Conservation (phyloP, 73 alveolate genomes). For the Loxodes magnus region DNA sequence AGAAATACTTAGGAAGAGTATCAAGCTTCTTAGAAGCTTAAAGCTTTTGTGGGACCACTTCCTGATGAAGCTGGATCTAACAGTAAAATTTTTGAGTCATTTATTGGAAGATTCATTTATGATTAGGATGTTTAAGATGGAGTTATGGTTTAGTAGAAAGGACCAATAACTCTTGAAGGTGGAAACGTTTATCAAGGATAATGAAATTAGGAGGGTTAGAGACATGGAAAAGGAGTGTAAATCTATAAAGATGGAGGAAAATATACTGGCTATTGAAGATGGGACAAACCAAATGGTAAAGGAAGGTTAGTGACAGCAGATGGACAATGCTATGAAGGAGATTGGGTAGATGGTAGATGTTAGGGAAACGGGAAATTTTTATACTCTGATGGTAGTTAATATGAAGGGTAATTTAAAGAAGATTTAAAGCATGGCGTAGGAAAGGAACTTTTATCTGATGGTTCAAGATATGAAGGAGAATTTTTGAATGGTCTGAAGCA, state of each 20-base stretch:
- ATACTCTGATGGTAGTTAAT: neutral
- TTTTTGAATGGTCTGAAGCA: constrained; percentile 45
- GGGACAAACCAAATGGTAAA: neutral
- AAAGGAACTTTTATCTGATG: constrained; percentile 46
- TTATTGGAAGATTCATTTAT: too few relatives aligned
- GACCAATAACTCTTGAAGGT: too few relatives aligned
- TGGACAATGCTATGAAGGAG: neutral
- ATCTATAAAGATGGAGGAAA: neutral
- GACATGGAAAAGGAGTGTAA: neutral
- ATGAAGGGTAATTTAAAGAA: neutral
- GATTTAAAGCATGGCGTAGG: constrained; percentile 16
- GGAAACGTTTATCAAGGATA: too few relatives aligned
- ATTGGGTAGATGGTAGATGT: neutral
- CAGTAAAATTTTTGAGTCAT: too few relatives aligned
- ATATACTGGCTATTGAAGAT: neutral
- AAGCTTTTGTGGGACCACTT: too few relatives aligned
- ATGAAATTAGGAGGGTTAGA: too few relatives aligned
- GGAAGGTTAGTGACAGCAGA: neutral
- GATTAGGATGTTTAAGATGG: too few relatives aligned
- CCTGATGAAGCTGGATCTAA: too few relatives aligned
- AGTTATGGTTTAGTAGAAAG: too few relatives aligned
- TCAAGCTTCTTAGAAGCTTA: too few relatives aligned
- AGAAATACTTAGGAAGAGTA: too few relatives aligned
- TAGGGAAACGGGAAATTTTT: neutral
- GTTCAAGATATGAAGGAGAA: constrained; percentile 55